phyloP scores from a whole-genome alignment of 805 yeast genomes.

The Nakazawaea anatomiae region DNA sequence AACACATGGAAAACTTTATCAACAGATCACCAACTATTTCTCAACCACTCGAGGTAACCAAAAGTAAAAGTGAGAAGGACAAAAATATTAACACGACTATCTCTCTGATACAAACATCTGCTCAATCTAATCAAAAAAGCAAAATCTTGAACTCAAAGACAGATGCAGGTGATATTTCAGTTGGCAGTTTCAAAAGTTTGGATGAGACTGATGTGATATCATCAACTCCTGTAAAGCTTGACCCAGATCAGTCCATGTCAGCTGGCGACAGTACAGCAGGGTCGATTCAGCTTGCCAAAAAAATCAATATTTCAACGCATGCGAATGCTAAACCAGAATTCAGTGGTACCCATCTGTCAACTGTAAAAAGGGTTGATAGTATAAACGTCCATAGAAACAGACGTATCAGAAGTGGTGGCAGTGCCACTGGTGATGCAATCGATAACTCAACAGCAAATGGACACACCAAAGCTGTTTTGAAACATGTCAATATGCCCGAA shows the following conservation, averaged over 20 bases:
- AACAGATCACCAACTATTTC: neutral
- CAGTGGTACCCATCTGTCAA: neutral
- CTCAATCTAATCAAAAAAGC: neutral
- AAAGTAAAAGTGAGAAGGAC: too few relatives aligned
- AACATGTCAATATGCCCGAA: neutral
- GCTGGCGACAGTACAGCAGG: conserved; percentile 1
- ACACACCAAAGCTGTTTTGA: neutral
- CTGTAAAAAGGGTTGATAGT: conserved; percentile 10
- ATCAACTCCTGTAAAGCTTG: conserved; percentile 1
- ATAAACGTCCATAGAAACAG: conserved; percentile 9
- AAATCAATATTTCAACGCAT: conserved; percentile 5
- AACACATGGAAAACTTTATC: neutral
- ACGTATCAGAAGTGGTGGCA: conserved; percentile 5
- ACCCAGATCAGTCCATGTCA: neutral
- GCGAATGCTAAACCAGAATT: neutral
- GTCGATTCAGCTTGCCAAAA: conserved; percentile 1
- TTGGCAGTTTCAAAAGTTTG: neutral
- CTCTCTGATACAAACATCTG: neutral
- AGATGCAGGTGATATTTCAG: too few relatives aligned
- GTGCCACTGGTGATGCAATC: neutral
- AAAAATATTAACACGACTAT: neutral
- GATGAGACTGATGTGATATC: neutral
- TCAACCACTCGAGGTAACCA: neutral
- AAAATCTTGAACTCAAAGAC: neutral
- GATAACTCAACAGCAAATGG: neutral